Evolutionary conservation across 1,284 basidiomycete species (phyloP), one percentile per base, ranked within the genome.

Genomic region (Sporisorium reilianum): DNA sequence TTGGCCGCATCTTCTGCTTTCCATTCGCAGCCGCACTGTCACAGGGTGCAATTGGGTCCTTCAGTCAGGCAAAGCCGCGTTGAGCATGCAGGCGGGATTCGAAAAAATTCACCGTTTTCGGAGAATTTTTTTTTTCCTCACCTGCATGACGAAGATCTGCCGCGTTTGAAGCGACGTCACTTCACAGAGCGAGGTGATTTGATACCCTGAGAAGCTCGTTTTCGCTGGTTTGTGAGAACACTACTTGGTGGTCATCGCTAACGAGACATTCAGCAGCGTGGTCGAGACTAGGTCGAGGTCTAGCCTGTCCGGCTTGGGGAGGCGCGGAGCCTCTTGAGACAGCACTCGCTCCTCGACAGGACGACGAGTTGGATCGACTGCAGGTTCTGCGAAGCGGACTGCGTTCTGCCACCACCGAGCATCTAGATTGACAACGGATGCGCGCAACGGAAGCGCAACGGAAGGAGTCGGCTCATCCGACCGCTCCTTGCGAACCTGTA

Each of bases 61-160:
- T n/a, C n/a, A 7, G 28, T 22, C 28, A 22, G 16, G 8, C 36
- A 38, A 12, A 20, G 34, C 34, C 14, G 16, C 14, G 23, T n/a
- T n/a, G n/a, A n/a, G n/a, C 36, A 51, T 40, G 41, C 40, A 44
- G 28, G n/a, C 48, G 49, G 55, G 32, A 41, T 48, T 52, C 49
- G 55, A 57, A 63, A 42, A 52, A 64, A 64, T 58, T 54, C 62
- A 16, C 62, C 62, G 62, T 20, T 20, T 10, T 41, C 62, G 62
- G 62, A 36, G 55, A 58, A 58, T 64, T 60, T 54, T 48, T 18
- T n/a, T n/a, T 34, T 30, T 30, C 9, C 9, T 30, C 9, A 46
- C 44, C 40, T 55, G 61, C 52, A 52, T 32, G n/a, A 22, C 23
- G 49, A 46, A 57, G 61, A 64, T 64, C 61, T 64, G 25, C 54